Conservation (phyloP, 1,284 basidiomycete species). For the Cryptococcus sp. region DNA sequence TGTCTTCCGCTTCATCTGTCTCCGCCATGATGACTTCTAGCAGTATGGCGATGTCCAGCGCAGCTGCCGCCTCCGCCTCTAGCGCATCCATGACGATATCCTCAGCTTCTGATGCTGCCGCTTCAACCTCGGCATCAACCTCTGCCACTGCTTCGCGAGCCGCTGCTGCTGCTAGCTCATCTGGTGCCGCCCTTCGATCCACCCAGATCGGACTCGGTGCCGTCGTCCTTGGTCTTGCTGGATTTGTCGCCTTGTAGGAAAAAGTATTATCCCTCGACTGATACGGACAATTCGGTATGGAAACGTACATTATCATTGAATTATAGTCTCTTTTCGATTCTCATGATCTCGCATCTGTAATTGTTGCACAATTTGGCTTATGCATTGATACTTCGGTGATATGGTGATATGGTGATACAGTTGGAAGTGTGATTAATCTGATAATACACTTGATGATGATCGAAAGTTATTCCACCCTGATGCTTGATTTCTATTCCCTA, state of each 20-base stretch:
- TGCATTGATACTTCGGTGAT: too few relatives aligned
- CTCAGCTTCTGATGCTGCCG: constrained; percentile 7
- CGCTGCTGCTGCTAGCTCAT: constrained; percentile 5
- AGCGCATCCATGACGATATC: constrained; percentile 8
- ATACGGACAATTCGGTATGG: too few relatives aligned
- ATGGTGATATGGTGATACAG: too few relatives aligned
- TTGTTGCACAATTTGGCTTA: too few relatives aligned
- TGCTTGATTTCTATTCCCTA: constrained; percentile 8
- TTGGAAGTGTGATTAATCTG: too few relatives aligned
- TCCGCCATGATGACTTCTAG: background rate
- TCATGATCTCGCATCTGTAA: too few relatives aligned
- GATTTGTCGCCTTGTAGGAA: background rate
- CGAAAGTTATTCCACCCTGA: constrained; percentile 9
- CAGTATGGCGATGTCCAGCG: constrained; percentile 10
- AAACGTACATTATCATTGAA: too few relatives aligned
- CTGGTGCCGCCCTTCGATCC: constrained; percentile 6
- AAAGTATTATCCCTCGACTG: too few relatives aligned
- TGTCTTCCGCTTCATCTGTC: background rate
- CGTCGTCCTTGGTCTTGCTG: constrained; percentile 1
- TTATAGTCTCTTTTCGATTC: too few relatives aligned
- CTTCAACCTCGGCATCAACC: constrained; percentile 11
- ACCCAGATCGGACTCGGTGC: background rate
- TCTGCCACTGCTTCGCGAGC: constrained; percentile 1
- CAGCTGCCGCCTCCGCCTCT: constrained; percentile 4
- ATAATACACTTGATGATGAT: too few relatives aligned